Conservation (phyloP, 2,329 filamentous ascomycete species). For the Metarhizium anisopliae region DNA sequence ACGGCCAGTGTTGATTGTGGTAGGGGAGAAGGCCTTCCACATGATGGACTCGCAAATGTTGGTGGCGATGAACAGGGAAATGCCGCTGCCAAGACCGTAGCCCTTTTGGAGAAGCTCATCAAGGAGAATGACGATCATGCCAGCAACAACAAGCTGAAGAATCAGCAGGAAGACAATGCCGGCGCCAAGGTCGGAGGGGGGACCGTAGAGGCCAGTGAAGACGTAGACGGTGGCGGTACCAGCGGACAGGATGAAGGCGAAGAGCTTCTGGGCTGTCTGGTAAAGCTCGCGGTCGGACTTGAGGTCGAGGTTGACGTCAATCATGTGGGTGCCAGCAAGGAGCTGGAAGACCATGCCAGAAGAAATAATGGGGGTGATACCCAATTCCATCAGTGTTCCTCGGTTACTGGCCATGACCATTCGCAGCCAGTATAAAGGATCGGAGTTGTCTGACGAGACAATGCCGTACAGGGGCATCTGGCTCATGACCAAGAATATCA, state of each 20-base stretch:
- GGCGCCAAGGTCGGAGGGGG: conserved; percentile 90
- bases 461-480: conserved; percentile 99
- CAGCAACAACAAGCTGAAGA: conserved; percentile 93
- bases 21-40: conserved; percentile 99
- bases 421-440: conserved; percentile 98
- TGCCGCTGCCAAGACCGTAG: conserved; percentile 95
- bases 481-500: conserved; percentile 99
- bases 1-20: conserved; percentile 98
- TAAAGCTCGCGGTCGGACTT: conserved; percentile 99
- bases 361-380: conserved; percentile 97
- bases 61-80: conserved; percentile 98
- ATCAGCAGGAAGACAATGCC: conserved; percentile 98
- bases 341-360: conserved; percentile 99
- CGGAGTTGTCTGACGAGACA: conserved; percentile 95
- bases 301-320: conserved; percentile 99
- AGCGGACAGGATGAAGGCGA: conserved; percentile 94
- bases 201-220: conserved; percentile 94
- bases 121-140: conserved; percentile 96
- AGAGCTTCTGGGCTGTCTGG: conserved; percentile 98
- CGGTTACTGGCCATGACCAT: conserved; percentile 99
- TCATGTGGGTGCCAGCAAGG: conserved; percentile 96
- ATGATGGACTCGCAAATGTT: conserved; percentile 99
- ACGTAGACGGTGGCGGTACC: conserved; percentile 98
- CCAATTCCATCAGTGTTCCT: conserved; percentile 90
- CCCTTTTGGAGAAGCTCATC: conserved; percentile 99